Evolutionary conservation across 2,329 filamentous ascomycete genomes (phyloP).

Genomic region (Talaromyces sp.): DNA sequence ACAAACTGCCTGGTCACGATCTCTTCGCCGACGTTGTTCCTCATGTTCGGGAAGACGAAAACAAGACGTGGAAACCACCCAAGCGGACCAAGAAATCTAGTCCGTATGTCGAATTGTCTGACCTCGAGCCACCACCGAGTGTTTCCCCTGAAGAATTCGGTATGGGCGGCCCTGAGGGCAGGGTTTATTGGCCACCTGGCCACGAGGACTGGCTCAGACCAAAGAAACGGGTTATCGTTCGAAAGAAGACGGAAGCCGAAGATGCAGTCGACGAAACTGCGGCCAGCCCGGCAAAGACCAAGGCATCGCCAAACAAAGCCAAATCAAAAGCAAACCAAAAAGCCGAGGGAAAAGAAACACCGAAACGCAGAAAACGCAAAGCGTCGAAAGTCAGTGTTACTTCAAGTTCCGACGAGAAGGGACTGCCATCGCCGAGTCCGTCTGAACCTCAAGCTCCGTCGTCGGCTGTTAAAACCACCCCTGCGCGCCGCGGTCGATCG

Average conservation of each 20-base stretch:
- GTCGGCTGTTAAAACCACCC: not conserved
- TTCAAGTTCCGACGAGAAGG: constrained; percentile 21
- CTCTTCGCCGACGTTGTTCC: constrained; percentile 72
- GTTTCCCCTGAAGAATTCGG: constrained; percentile 65
- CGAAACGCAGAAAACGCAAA: constrained; percentile 25
- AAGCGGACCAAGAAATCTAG: constrained; percentile 42
- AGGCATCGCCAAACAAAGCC: not conserved
- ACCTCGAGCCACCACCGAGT: constrained; percentile 37
- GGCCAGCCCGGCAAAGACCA: not conserved
- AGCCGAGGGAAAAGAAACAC: constrained; percentile 11
- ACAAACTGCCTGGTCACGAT: constrained; percentile 74
- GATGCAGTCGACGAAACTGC: constrained; percentile 9
- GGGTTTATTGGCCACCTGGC: constrained; percentile 85
- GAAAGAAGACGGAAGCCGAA: constrained; percentile 5
- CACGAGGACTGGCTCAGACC: constrained; percentile 88
- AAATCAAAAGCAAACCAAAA: not conserved
- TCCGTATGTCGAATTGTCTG: constrained; percentile 34
- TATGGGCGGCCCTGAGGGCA: constrained; percentile 76
- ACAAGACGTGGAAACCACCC: constrained; percentile 49
- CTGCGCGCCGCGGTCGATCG: constrained; percentile 20
- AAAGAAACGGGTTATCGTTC: constrained; percentile 29
- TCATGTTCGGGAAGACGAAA: constrained; percentile 69
- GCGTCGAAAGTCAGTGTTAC: constrained; percentile 20
- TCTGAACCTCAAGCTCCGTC: not conserved
- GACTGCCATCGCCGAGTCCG: not conserved